Base-by-base conservation (phyloP, 768 basidiomycete genomes). In the Trametes cubensis region DNA sequence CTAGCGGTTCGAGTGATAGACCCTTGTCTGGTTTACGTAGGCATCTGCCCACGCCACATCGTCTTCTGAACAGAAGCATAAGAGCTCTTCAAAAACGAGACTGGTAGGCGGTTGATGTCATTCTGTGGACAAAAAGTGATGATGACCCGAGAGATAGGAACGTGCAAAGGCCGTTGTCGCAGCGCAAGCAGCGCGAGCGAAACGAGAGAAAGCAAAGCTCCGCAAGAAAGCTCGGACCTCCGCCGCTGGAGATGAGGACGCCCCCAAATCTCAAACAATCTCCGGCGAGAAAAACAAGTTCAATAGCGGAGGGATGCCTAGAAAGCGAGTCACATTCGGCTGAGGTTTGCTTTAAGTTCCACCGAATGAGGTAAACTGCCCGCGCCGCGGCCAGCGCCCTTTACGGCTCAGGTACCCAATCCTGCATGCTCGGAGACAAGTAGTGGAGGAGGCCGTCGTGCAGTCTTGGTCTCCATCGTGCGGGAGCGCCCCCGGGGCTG, bases 111-210 rank as follows among this genome's bases (percentile, higher is more conserved):
- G 46, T 46, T 56, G 55, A 39, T 59, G 18, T 30, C 51, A 42
- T 20, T 6, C 26, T 34, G 38, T 38, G 30, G 30, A 17, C 20
- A 14, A 20, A 23, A 23, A 17, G 11, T 57, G 51, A 50, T 52
- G 21, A 28, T 38, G 38, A 20, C 25, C 49, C 18, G 17, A 5
- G 11, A 21, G 13, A 7, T 59, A 71, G 67, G 66, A 67, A 50
- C 62, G 68, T 52, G 70, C 66, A 25, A 71, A 66, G 26, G 65
- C 70, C 10, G 58, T 61, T 11, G 55, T 71, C 23, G 61, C 60
- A 30, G 66, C 66, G 2, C 60, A 67, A 26, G 61, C 48, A 15
- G 64, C 66, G 6, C 62, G 51, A 4, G 65, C 66, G 18, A 71
- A 69, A 56, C 59, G 61, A 26, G 67, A 64, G 8, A 71, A 71